Percentiles rank a stretch among this genome's conserved stretches.
phyloP scores from a whole-genome alignment of 129 eudicot genomes.

The Escallonia herrerae region DNA sequence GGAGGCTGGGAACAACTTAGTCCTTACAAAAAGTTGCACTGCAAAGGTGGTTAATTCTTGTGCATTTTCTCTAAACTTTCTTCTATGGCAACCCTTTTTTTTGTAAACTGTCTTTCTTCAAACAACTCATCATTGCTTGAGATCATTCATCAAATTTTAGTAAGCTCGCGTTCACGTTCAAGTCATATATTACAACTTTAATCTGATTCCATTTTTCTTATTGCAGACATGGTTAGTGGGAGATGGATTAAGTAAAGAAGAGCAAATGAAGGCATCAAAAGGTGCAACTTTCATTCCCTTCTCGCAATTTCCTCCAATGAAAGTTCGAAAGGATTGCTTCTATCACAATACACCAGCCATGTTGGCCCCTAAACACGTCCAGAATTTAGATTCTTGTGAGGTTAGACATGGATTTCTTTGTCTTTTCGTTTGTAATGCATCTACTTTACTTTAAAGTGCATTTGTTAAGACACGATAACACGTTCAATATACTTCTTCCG shows the following conservation, averaged over 20 bases:
- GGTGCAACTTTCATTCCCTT: constrained; percentile 59
- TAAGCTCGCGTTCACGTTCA: background rate
- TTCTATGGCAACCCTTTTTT: background rate
- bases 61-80: background rate
- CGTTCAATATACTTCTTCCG: no score
- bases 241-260: constrained; percentile 32
- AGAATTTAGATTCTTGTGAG: constrained; percentile 66
- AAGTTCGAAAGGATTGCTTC: constrained; percentile 46
- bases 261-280: constrained; percentile 55
- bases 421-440: no score
- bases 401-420: constrained; percentile 13
- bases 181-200: background rate
- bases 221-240: constrained; percentile 61
- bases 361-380: constrained; percentile 39
- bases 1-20: constrained; percentile 29
- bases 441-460: no score
- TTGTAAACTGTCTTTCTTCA: background rate
- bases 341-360: constrained; percentile 54
- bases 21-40: constrained; percentile 8
- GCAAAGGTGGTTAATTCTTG: constrained; percentile 20
- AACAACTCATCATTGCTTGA: background rate
- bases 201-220: no score
- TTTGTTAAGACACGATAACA: no score
- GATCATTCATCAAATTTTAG: background rate
- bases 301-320: constrained; percentile 56